Base-by-base conservation (phyloP, 2,329 filamentous ascomycete species). In the Colletotrichum sp. region DNA sequence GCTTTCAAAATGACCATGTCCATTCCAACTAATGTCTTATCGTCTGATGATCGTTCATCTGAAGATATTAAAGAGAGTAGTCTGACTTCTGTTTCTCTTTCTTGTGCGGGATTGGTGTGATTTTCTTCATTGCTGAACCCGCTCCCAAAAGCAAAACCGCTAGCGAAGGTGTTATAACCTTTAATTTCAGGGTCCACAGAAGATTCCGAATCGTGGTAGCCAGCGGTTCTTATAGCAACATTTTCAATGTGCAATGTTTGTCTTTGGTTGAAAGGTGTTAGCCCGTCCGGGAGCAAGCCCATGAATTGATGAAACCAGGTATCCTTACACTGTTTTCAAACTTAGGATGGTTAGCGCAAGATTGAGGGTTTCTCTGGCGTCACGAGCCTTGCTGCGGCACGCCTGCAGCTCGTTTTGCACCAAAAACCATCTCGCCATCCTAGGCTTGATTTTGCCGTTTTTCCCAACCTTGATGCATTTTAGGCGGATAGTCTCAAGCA, bases 361-460 rank as follows among this genome's bases (percentile, higher is more conserved):
- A 0, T 12, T 10, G 8, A 74, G 25, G 12, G 25, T 64, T 13
- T 3, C 4, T 0, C 60, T 10, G 8, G 66, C 71, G 7, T 70
- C 58, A 1, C 43, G 43, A 6, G 58, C 27, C 16, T 74, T 74
- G 13, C 28, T 16, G 7, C 66, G 58, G 4, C 71, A 74, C 1
- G 34, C 43, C 1, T 25, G 18, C 3, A 74, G 32, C 10, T 27
- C 18, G 0, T 32, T 58, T 4, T 65, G 71, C 3, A 58, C 16
- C 9, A 9, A 62, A 13, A 76, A 32, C 74, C 65, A 76, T 8
- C 55, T 70, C 4, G 8, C 3, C 10, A 25, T 70, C 18, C 13
- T 66, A 1, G 61, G 13, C 15, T 66, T 68, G 22, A 30, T 27
- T 34, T 69, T 72, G 39, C 52, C 60, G 7, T 70, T 27, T 3